Percentiles rank a stretch among this genome's conserved stretches.
Conservation (phyloP, 257 asterid genomes). For the Echites panduratus region DNA sequence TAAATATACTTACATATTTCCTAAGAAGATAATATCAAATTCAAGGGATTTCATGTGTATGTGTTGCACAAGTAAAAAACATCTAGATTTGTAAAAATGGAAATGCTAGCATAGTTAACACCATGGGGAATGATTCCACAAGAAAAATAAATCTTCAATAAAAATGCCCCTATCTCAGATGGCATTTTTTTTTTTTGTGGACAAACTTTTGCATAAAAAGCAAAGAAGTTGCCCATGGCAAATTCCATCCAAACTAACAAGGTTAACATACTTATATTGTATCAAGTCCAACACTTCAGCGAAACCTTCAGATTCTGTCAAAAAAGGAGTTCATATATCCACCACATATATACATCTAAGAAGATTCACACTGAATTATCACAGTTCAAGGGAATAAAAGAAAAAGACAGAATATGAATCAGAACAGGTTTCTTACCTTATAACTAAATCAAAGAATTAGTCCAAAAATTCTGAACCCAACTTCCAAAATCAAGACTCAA, state of each 20-base stretch:
- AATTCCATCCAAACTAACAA: background rate
- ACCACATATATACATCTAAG: background rate
- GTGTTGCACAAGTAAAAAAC: too few species aligned
- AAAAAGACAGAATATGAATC: constrained; percentile 15
- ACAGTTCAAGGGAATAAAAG: background rate
- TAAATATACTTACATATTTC: too few species aligned
- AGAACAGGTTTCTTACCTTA: constrained; percentile 71
- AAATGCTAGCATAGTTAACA: too few species aligned
- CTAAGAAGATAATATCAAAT: background rate
- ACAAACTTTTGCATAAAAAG: background rate
- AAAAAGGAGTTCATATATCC: background rate
- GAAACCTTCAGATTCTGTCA: background rate
- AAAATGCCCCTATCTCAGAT: too few species aligned
- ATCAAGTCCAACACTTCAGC: background rate
- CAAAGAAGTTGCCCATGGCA: background rate
- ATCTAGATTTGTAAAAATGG: too few species aligned
- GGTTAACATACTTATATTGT: background rate
- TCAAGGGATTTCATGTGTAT: background rate
- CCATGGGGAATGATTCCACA: too few species aligned
- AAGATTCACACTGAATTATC: background rate
- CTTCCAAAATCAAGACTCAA: background rate
- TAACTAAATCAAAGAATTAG: constrained; percentile 18
- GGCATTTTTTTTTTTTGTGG: too few species aligned
- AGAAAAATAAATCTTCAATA: too few species aligned
- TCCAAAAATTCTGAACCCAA: constrained; percentile 1